Percentiles rank a stretch among this genome's conserved stretches.
Evolutionary conservation across 768 basidiomycete species (phyloP).

Genomic region (Lentinus tigrinus): DNA sequence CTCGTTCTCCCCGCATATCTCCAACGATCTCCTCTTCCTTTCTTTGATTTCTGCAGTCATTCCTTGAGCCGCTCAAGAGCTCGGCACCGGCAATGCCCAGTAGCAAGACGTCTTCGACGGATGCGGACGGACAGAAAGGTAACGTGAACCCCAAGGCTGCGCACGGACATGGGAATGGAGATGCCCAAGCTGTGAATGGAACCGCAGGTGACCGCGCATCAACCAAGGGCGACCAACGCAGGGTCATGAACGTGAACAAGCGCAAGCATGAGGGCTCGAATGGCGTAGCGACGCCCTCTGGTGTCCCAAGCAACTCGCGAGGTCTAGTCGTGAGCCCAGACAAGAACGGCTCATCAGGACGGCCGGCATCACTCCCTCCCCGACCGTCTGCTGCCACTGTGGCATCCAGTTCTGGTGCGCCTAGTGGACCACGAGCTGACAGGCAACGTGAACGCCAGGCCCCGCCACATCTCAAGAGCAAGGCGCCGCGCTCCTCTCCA

Average conservation of each 20-base stretch:
- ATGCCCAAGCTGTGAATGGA: not conserved
- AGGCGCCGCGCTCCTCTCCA: not conserved
- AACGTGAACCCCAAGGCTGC: constrained; percentile 4
- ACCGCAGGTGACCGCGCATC: constrained; percentile 8
- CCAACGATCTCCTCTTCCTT: constrained; percentile 27
- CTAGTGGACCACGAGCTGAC: not conserved
- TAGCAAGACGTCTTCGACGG: not conserved
- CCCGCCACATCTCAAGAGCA: constrained; percentile 1
- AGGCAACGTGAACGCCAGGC: constrained; percentile 3
- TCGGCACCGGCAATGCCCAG: constrained; percentile 4
- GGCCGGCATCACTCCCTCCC: constrained; percentile 4
- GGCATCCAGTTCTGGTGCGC: constrained; percentile 2
- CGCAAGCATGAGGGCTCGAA: constrained; percentile 17
- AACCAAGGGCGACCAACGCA: constrained; percentile 15
- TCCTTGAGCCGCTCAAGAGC: constrained; percentile 21
- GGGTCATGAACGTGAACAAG: constrained; percentile 24
- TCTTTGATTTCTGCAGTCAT: constrained; percentile 28
- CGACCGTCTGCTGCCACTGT: not conserved
- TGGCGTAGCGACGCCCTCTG: not conserved
- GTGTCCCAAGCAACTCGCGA: not conserved
- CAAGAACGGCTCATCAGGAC: not conserved
- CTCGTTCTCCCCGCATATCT: constrained; percentile 26
- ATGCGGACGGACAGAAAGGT: constrained; percentile 21
- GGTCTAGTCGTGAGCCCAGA: not conserved
- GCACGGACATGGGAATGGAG: constrained; percentile 1